Evolutionary conservation across 2,329 filamentous ascomycete genomes (phyloP), one percentile per base, ranked within the genome.

Genomic region (Aspergillus japonicus): DNA sequence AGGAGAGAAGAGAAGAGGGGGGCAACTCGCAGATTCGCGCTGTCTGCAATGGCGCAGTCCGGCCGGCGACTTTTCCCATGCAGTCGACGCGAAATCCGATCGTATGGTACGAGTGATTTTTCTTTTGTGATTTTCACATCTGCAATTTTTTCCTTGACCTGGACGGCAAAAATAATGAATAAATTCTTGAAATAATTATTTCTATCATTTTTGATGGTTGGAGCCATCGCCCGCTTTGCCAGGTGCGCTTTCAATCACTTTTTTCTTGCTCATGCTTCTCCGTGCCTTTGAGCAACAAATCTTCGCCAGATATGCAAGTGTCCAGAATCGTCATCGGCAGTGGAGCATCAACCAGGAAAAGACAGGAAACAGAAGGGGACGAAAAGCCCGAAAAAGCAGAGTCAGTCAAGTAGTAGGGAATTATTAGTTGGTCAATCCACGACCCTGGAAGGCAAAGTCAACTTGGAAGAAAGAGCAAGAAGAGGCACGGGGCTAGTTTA

Each of bases 81-180:
- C 56, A 59, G 14, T 44, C 14, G 57, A 61, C 59, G 60, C 60
- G 62, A 54, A 66, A 64, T 64, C 58, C 66, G 65, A 68, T 64
- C 66, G 62, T 66, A 68, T 63, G 66, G 67, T 60, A 66, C 66
- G 59, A 61, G 55, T 50, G 50, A 50, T 61, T 48, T 47, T 59
- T 44, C 16, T 16, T 35, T 35, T 16, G 11, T 12, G 11, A 12
- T 5, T 35, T 35, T 35, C 14, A 5, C 33, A 35, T 10, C 33
- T 35, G 39, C 39, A 19, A 5, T 16, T 44, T 42, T 44, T 44
- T 44, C 39, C 3, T 44, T n/a, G 14, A 19, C 39, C 39, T 7
- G 16, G n/a, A 44, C 11, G n/a, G 4, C 21, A 7, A n/a, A 42
- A 16, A 7, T 16, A 3, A 44, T 44, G 8, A 19, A 44, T 44